Evolutionary conservation across 257 asterid species (phyloP).

Genomic region (Voacanga thouarsii): DNA sequence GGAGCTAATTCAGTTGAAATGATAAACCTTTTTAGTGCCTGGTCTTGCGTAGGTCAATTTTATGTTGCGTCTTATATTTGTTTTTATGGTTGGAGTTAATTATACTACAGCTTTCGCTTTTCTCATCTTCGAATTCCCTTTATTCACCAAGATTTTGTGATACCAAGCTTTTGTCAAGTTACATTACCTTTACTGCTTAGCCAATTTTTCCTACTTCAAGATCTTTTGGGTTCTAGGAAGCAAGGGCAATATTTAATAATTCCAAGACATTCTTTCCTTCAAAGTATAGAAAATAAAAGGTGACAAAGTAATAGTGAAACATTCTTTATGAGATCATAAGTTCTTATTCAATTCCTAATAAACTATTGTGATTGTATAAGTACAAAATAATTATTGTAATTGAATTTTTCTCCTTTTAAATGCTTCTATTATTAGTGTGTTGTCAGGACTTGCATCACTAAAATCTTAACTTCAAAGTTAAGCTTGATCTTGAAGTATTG

Average conservation of each 20-base stretch:
- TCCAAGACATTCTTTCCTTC: too few relatives aligned
- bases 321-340: too few relatives aligned
- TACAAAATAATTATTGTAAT: too few relatives aligned
- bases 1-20: slow-evolving; percentile 87
- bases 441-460: too few relatives aligned
- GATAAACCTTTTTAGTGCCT: slow-evolving; percentile 76
- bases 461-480: too few relatives aligned
- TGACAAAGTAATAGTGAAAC: too few relatives aligned
- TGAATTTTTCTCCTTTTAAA: too few relatives aligned
- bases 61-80: slow-evolving; percentile 40
- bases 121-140: slow-evolving; percentile 31
- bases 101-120: slow-evolving; percentile 25
- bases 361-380: too few relatives aligned
- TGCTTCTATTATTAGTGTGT: too few relatives aligned
- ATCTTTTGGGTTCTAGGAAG: background rate
- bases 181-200: slow-evolving; percentile 26
- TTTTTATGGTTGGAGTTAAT: slow-evolving; percentile 48
- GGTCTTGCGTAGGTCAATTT: slow-evolving; percentile 89
- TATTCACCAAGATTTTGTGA: slow-evolving; percentile 36
- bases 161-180: slow-evolving; percentile 40
- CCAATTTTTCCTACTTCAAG: slow-evolving; percentile 25
- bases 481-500: too few relatives aligned
- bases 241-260: background rate
- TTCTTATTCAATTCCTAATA: too few relatives aligned
- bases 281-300: too few relatives aligned